Base-by-base conservation (phyloP, 371 early-diverging fungal genomes). In the Chytridium lagenaria region DNA sequence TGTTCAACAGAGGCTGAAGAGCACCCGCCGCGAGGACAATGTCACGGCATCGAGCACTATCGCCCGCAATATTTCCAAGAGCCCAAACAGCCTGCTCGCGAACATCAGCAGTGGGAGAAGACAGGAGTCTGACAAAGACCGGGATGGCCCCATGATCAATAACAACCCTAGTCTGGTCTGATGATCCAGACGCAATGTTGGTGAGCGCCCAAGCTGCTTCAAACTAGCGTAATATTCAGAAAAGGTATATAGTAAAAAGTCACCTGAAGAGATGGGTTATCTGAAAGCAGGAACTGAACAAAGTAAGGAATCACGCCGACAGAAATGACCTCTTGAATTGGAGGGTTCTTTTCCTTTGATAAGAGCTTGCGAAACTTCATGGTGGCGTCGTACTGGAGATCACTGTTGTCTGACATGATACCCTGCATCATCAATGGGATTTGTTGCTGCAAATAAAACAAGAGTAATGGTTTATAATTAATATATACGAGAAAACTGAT, bases 51-150 rank as follows among this genome's bases (percentile, higher is more conserved):
- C 81, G 80, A 66, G 99, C 93, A 76, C 93, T 92, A 87, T 99
- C 99, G 68, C 99, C 99, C 44, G 99, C 98, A 88, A 99, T 99
- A 86, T 99, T 99, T 72, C 99, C 99, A 50, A 99, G 89, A 15
- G 99, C 99, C 99, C 99, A 99, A 44, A 99, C 98, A 66, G 97
- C 97, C 90, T 99, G 99, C 86, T 99, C 99, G 74, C 94, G 93
- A 39, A 99, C 96, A 82, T 96, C 98, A 37, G 91, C 84, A 70
- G 90, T 92, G 33, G 86, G 86, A 67, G 95, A 95, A 73, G 90
- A 83, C 40, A 99, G 86, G 66, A 99, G 90, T 77, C 93, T 87
- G 69, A 99, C 91, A 76, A 99, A 97, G 65, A 90, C 83, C 68
- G 96, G 97, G 38, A 99, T 93, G 5, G 99, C 99, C 59, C 94